phyloP scores from a whole-genome alignment of 345 rosid genomes.

The Eucalyptus brandiana region DNA sequence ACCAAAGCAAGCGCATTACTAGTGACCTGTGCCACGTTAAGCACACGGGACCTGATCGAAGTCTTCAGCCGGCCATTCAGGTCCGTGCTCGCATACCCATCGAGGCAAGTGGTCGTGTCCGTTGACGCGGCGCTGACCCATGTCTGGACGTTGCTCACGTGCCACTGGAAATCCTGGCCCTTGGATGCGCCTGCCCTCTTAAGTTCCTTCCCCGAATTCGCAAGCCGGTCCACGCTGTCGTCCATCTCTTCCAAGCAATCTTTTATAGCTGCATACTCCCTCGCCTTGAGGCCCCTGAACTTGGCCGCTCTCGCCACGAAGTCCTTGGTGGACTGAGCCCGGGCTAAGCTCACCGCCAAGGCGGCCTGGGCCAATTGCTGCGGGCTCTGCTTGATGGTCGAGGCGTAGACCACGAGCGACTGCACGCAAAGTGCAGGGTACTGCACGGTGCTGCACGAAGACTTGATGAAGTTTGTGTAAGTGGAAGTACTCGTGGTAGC shows the following conservation, averaged over 20 bases:
- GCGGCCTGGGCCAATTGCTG: conserved; percentile 63
- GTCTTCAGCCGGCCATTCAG: conserved; percentile 61
- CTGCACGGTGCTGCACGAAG: conserved; percentile 49
- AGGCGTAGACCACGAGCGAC: conserved; percentile 46
- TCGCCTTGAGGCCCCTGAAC: conserved; percentile 39
- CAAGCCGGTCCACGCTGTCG: conserved; percentile 63
- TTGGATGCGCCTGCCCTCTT: conserved; percentile 24
- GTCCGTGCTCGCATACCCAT: conserved; percentile 60
- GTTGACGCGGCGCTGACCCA: conserved; percentile 94
- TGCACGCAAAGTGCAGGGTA: conserved; percentile 59
- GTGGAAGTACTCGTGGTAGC: not conserved
- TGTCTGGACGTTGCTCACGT: conserved; percentile 74
- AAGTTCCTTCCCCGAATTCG: conserved; percentile 47
- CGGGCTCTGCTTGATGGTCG: conserved; percentile 48
- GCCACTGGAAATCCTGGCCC: conserved; percentile 48
- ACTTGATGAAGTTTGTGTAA: conserved; percentile 31
- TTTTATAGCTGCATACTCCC: conserved; percentile 46
- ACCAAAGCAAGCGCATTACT: conserved; percentile 1
- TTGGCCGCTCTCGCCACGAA: conserved; percentile 44
- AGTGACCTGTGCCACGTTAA: conserved; percentile 25
- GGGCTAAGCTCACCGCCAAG: conserved; percentile 43
- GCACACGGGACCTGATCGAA: conserved; percentile 35
- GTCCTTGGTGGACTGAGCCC: conserved; percentile 40
- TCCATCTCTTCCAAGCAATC: conserved; percentile 69
- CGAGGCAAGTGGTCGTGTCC: conserved; percentile 72